Evolutionary conservation across 495 filamentous ascomycete genomes (phyloP).

Genomic region (Beverwykella pulmonaria): DNA sequence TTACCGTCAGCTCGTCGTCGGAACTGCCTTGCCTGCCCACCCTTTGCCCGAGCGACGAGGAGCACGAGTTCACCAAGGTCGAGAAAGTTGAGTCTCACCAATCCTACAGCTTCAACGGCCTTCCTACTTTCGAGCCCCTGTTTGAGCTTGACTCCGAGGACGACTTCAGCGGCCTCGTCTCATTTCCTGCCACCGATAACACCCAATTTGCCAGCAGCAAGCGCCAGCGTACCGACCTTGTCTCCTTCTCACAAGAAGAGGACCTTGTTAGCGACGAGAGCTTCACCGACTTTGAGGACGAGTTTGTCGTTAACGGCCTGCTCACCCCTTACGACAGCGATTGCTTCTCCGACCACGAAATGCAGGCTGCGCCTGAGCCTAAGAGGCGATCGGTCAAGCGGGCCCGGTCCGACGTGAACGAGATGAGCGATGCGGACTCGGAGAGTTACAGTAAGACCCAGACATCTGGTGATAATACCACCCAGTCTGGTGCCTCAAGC

Average conservation of each 20-base stretch:
- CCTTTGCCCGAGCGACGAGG: constrained; percentile 71
- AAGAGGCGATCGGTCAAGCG: constrained; percentile 67
- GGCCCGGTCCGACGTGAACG: constrained; percentile 46
- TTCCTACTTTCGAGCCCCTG: constrained; percentile 79
- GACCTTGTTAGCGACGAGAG: constrained; percentile 77
- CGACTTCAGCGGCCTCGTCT: constrained; percentile 79
- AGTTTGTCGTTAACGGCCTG: constrained; percentile 58
- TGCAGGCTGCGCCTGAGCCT: constrained; percentile 51
- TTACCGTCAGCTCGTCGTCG: constrained; percentile 70
- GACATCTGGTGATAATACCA: constrained; percentile 45
- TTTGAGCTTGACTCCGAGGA: constrained; percentile 93
- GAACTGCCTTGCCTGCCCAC: constrained; percentile 73
- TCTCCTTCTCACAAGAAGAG: constrained; percentile 62
- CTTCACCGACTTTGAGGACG: constrained; percentile 75
- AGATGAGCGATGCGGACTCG: constrained; percentile 46
- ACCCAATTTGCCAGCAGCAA: constrained; percentile 71
- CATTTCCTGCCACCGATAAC: constrained; percentile 60
- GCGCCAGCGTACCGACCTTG: constrained; percentile 71
- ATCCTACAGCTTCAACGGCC: constrained; percentile 60
- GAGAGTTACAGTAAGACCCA: constrained; percentile 45
- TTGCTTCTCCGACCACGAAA: constrained; percentile 47
- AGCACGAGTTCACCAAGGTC: constrained; percentile 56
- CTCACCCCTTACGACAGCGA: constrained; percentile 49
- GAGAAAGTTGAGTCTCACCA: constrained; percentile 51
- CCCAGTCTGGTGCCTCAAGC: constrained; percentile 39